These are phyloP conservation scores for Purpureocillium takamizusanense DNA, from an alignment of 2,329 filamentous ascomycete genomes.

Conservation along the genomic window DNA sequence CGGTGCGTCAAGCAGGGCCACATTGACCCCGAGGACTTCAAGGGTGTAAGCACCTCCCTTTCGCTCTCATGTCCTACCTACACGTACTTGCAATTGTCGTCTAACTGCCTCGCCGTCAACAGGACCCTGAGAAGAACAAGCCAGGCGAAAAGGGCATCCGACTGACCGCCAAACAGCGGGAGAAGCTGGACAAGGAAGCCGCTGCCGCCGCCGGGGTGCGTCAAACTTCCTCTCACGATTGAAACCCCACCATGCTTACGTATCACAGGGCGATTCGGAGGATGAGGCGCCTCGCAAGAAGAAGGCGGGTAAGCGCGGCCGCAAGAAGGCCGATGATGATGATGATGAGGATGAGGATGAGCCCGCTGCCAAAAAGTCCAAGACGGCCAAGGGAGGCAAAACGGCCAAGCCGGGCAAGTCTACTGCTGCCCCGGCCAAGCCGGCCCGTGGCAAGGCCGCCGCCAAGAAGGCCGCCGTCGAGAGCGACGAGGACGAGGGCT, in stretches of 20 bases:
- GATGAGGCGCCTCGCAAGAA: slow-evolving; percentile 20
- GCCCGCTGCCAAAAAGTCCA: slow-evolving; percentile 25
- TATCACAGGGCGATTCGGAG: slow-evolving; percentile 15
- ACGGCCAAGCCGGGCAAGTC: slow-evolving; percentile 12
- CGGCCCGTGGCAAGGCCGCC: slow-evolving; percentile 2
- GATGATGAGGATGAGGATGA: slow-evolving; percentile 20
- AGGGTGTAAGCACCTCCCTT: slow-evolving; percentile 53
- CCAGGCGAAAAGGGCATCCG: slow-evolving; percentile 59
- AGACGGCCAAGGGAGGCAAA: slow-evolving; percentile 17
- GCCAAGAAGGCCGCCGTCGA: slow-evolving; percentile 4
- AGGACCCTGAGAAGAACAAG: slow-evolving; percentile 70
- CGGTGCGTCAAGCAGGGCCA: slow-evolving; percentile 67
- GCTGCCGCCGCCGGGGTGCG: slow-evolving; percentile 13
- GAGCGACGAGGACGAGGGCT: slow-evolving; percentile 11
- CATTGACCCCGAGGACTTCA: slow-evolving; percentile 80
- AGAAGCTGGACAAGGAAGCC: slow-evolving; percentile 22
- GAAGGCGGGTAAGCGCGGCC: slow-evolving; percentile 23
- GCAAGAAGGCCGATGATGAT: slow-evolving; percentile 24
- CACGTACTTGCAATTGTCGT: too few species aligned
- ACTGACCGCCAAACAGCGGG: slow-evolving; percentile 22
- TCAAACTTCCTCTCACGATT: neutral
- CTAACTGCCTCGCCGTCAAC: neutral
- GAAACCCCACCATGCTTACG: slow-evolving; percentile 7
- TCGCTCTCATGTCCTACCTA: neutral
- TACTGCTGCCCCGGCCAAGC: slow-evolving; percentile 1